phyloP scores from a whole-genome alignment of 2,329 filamentous ascomycete species.

The Epichloe bromicola region DNA sequence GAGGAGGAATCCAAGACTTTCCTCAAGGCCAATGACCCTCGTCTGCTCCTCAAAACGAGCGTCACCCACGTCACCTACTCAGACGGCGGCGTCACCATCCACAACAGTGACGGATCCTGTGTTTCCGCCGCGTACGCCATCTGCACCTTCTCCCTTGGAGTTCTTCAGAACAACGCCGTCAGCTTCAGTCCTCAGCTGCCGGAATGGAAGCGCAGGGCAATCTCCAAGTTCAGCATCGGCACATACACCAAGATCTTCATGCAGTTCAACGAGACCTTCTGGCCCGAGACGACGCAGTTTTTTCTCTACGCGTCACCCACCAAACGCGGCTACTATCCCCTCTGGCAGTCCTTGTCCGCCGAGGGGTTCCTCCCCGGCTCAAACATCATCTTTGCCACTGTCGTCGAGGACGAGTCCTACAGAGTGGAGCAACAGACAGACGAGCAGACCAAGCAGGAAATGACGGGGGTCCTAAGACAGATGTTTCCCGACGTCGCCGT shows the following conservation, averaged over 20 bases:
- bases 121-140: constrained; percentile 49
- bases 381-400: constrained; percentile 53
- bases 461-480: constrained; percentile 40
- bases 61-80: constrained; percentile 43
- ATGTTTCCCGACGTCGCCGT: constrained; percentile 48
- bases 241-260: constrained; percentile 64
- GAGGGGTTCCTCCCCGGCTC: constrained; percentile 46
- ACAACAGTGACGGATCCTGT: constrained; percentile 40
- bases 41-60: constrained; percentile 44
- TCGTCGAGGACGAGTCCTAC: constrained; percentile 43
- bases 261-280: constrained; percentile 56
- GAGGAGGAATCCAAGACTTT: constrained; percentile 44
- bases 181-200: constrained; percentile 46
- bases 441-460: constrained; percentile 41
- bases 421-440: constrained; percentile 46
- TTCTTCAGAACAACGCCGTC: constrained; percentile 49
- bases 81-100: constrained; percentile 37
- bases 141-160: constrained; percentile 54
- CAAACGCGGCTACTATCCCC: constrained; percentile 28
- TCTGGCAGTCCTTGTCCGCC: constrained; percentile 50
- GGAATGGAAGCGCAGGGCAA: constrained; percentile 49
- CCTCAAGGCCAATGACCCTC: constrained; percentile 37
- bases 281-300: constrained; percentile 33
- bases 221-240: constrained; percentile 53
- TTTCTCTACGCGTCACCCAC: constrained; percentile 33